phyloP scores from a whole-genome alignment of 2,329 filamentous ascomycete genomes.

The Fragosphaeria purpurea region DNA sequence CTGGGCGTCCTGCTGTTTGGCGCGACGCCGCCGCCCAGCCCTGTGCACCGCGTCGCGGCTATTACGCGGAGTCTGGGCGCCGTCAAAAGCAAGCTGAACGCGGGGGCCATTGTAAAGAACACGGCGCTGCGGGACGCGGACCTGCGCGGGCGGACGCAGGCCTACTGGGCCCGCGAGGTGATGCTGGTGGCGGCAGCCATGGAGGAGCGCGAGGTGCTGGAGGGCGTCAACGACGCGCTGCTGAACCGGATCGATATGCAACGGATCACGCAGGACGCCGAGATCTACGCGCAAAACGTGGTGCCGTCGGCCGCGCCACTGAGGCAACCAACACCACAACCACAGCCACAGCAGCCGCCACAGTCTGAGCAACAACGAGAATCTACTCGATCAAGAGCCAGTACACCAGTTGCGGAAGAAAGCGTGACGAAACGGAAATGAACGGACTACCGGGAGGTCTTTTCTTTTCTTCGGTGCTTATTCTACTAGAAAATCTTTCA shows the following conservation, averaged over 20 bases:
- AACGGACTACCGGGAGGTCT: too few relatives aligned
- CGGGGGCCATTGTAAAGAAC: slow-evolving; percentile 68
- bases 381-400: too few relatives aligned
- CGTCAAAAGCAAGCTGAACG: slow-evolving; percentile 57
- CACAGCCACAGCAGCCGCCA: neutral
- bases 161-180: slow-evolving; percentile 76
- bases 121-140: slow-evolving; percentile 64
- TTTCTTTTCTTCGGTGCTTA: too few relatives aligned
- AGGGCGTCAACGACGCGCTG: slow-evolving; percentile 59
- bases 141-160: slow-evolving; percentile 54
- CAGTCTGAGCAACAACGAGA: neutral
- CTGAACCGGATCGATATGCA: slow-evolving; percentile 53
- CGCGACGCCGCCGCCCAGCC: slow-evolving; percentile 51
- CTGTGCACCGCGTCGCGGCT: slow-evolving; percentile 57
- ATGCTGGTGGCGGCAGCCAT: slow-evolving; percentile 62
- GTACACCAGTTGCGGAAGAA: too few relatives aligned
- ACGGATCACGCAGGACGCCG: slow-evolving; percentile 52
- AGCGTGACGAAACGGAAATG: too few relatives aligned
- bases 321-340: neutral
- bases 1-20: slow-evolving; percentile 9
- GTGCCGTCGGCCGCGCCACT: slow-evolving; percentile 16
- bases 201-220: slow-evolving; percentile 67
- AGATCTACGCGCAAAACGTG: slow-evolving; percentile 44
- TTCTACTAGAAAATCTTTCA: too few relatives aligned
- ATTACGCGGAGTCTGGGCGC: slow-evolving; percentile 46